Percentiles rank a stretch among this genome's conserved stretches.
phyloP scores from a whole-genome alignment of 2,329 filamentous ascomycete genomes.

The Hortaea werneckii region DNA sequence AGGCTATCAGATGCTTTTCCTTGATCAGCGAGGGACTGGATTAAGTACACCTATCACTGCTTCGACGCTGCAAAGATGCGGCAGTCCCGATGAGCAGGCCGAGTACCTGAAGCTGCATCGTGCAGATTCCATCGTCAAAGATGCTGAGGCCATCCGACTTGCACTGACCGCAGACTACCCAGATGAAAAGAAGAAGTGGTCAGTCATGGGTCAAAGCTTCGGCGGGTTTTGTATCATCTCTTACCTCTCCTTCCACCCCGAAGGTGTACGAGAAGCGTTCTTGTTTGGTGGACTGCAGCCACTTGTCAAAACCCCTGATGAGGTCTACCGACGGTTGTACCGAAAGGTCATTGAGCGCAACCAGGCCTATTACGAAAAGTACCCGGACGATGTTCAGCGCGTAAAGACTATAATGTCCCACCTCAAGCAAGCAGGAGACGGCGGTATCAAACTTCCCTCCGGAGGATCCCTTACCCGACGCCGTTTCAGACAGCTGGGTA shows the following conservation, averaged over 20 bases:
- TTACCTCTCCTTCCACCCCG: constrained; percentile 71
- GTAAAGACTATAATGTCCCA: constrained; percentile 58
- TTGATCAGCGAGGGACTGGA: constrained; percentile 89
- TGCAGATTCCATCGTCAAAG: constrained; percentile 80
- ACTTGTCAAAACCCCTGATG: constrained; percentile 58
- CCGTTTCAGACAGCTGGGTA: constrained; percentile 67
- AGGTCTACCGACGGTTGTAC: constrained; percentile 66
- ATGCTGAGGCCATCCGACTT: constrained; percentile 76
- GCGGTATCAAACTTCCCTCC: constrained; percentile 56
- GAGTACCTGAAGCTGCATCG: constrained; percentile 76
- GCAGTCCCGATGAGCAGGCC: constrained; percentile 53
- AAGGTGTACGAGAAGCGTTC: constrained; percentile 71
- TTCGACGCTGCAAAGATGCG: constrained; percentile 56
- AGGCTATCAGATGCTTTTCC: constrained; percentile 71
- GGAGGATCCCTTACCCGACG: constrained; percentile 63
- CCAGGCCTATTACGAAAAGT: constrained; percentile 71
- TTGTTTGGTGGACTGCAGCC: constrained; percentile 76
- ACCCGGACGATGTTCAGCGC: constrained; percentile 62
- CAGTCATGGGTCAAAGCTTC: constrained; percentile 81
- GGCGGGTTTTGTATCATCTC: constrained; percentile 78
- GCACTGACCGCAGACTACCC: constrained; percentile 62
- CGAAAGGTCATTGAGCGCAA: constrained; percentile 62
- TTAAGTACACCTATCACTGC: constrained; percentile 71
- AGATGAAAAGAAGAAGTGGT: constrained; percentile 66
- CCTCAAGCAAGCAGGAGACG: constrained; percentile 46